Base-by-base conservation (phyloP, 129 eudicot species). In the Helianthus annuus region DNA sequence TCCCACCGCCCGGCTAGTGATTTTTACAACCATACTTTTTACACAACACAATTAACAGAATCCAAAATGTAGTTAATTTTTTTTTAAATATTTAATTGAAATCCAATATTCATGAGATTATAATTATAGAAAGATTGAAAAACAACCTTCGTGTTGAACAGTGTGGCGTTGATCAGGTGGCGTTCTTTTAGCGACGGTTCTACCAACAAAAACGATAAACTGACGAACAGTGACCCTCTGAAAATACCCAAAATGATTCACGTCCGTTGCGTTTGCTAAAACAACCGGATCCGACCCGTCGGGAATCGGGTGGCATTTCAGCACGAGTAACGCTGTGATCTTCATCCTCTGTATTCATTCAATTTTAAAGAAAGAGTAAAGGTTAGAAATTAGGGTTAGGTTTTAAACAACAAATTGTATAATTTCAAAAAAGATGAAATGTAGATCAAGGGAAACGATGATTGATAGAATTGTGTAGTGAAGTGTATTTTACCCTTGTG, bases 291-390 rank as follows among this genome's bases (percentile, higher is more conserved):
- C 87, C 17, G 96, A 77, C 10, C 91, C 92, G 7, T 83, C 85
- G n/a, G 82, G 73, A 3, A 78, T 71, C 19, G 85, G 84, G 11
- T 39, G 61, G 53, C 84, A 68, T 75, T 83, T 87, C 53, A 93
- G 58, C 14, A 93, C 95, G 54, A 93, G 70, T 73, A 93, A 73
- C 59, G 96, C 92, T 44, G 98, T 93, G 90, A 93, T 93, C 96
- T 89, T 91, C 98, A 87, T 89, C 73, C 65, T 70, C 81, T 63
- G 36, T 27, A 27, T 27, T 27, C 32, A 27, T 27, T 27, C 32
- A 1, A 27, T 27, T 1, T 27, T 19, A 19, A 19, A 19, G 22
- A 19, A 19, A 19, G 32, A 1, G 32, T 27, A 27, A 27, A 27
- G 3, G 32, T 66, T 34, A 46, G 34, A 4, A 48, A 66, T 66